phyloP scores from a whole-genome alignment of 257 asterid genomes.

The Solanum corneliomulleri region DNA sequence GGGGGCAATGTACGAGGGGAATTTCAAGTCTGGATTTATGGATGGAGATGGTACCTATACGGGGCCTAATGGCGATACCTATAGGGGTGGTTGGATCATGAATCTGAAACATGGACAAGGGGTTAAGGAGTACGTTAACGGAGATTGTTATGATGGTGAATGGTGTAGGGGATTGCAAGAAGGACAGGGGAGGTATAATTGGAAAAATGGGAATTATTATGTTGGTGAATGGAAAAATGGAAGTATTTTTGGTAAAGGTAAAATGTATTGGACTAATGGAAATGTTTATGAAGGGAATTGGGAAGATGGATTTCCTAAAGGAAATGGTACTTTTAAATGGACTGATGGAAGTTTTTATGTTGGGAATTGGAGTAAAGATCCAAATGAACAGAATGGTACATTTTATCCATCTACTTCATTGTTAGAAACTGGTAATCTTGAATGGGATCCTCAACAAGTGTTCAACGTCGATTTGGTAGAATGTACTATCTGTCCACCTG shows the following conservation, averaged over 20 bases:
- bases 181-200: constrained; percentile 64
- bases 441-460: constrained; percentile 78
- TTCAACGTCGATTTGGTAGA: constrained; percentile 41
- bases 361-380: constrained; percentile 77
- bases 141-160: constrained; percentile 72
- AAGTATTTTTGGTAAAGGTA: constrained; percentile 51
- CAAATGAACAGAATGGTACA: constrained; percentile 63
- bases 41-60: constrained; percentile 82
- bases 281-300: constrained; percentile 66
- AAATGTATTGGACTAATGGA: constrained; percentile 51
- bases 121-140: constrained; percentile 44
- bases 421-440: constrained; percentile 35
- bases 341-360: constrained; percentile 68
- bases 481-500: constrained; percentile 44
- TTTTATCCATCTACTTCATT: constrained; percentile 57
- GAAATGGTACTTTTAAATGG: constrained; percentile 59
- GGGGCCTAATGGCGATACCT: constrained; percentile 46
- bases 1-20: constrained; percentile 69
- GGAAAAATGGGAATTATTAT: constrained; percentile 62
- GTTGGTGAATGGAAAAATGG: constrained; percentile 82
- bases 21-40: constrained; percentile 85
- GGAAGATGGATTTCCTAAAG: constrained; percentile 84
- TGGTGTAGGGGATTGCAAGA: constrained; percentile 80
- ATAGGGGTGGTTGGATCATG: constrained; percentile 76
- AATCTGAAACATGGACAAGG: constrained; percentile 74